Base-by-base conservation (phyloP, 1,284 basidiomycete species). In the Pisolithus thermaeus region DNA sequence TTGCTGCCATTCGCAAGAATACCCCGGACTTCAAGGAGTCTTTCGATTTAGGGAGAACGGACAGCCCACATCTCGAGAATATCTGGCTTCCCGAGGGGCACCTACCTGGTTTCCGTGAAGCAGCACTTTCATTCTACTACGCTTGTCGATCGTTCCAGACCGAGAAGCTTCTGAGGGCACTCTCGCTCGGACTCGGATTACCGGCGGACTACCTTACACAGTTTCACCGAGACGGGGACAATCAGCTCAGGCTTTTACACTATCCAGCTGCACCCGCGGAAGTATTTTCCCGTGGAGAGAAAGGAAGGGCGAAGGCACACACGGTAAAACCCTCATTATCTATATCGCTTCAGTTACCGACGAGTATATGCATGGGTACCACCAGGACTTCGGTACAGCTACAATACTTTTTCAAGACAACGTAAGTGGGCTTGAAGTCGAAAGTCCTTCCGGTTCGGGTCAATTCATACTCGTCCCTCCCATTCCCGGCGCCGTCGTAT, bases 341-440 rank as follows among this genome's bases (percentile, higher is more conserved):
- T 7, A 9, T 7, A n/a, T 30, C 23, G 8, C 22, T 16, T 25
- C 23, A 16, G 28, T 16, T 14, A 28, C 16, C 18, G 28, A 7
- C 11, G 12, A 9, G 25, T 43, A 6, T 8, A 14, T 32, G 32
- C 14, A 30, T 3, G 6, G 28, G 28, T 8, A 27, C 27, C 11
- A 14, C 39, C 27, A 56, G 56, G 71, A 73, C 52, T 73, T 67
- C 46, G 60, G 62, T 16, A 67, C 66, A 6, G 61, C 69, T 38
- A 73, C 70, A 14, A 57, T 73, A 48, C 57, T 73, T 14, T 73
- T 73, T 57, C 71, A 73, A 55, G 70, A 71, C 48, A 59, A 64
- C 37, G 59, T 57, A 20, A 67, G 69, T 3, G 71, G 71, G 2
- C 63, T 73, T 18, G 70, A 73, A 50, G 70, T 73, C 1, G 66